Base-by-base conservation (phyloP, 768 basidiomycete genomes). In the Leucocoprinus sp. region DNA sequence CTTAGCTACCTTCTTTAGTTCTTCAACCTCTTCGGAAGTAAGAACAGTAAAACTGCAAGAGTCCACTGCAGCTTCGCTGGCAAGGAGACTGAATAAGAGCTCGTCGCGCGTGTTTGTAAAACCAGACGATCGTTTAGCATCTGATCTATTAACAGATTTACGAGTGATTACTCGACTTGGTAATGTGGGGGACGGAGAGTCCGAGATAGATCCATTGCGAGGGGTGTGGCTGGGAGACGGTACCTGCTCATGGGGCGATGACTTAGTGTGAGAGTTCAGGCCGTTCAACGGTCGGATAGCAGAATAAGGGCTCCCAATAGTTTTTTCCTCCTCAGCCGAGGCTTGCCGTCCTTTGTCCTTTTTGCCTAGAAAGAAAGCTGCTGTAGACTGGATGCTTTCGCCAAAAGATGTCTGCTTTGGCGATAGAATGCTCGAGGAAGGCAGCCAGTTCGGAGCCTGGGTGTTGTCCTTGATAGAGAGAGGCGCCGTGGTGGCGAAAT, bases 61-160 rank as follows among this genome's bases (percentile, higher is more conserved):
- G 56, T 97, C 92, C n/a, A 97, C 82, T 33, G 89, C 78, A 4
- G 95, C 95, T 63, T 97, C 92, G 44, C 92, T 92, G 33, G 93
- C 87, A 52, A 98, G 68, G 31, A 99, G 73, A 59, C 86, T 87
- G 59, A 96, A 75, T 52, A 97, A 72, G 37, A 98, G 74, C 51
- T 93, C 88, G 55, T 96, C 92, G 36, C 82, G 74, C 12, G 76
- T 77, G 51, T 78, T 81, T 22, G 75, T 60, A 37, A 65, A 51
- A 6, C 59, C 64, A 6, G 74, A 74, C 8, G 65, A 56, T 15
- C 69, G 69, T 52, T 73, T 72, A 63, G 64, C 63, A 37, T 65
- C 64, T 4, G 58, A 51, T 15, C 57, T 56, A 14, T 47, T 47
- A 12, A 65, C 62, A 21, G 67, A 65, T 45, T 65, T 64, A 45